A percentile compares a stretch with the other conserved stretches of the same genome.
These are phyloP conservation scores for Spatholobus suberectus DNA, from an alignment of 306 rosid species.

Conservation along the genomic window DNA sequence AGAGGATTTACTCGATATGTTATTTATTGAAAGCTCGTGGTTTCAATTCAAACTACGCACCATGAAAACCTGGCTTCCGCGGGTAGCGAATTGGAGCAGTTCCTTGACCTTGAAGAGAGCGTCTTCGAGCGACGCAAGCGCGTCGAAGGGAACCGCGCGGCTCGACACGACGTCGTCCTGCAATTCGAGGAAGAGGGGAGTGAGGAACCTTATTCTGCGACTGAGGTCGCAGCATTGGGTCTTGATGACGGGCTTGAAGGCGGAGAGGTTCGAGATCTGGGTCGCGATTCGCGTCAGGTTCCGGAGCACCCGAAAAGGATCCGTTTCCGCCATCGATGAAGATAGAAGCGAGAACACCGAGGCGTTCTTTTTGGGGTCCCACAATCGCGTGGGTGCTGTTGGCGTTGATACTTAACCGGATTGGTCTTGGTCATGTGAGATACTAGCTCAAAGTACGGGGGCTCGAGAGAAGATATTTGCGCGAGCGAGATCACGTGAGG, in stretches of 20 bases:
- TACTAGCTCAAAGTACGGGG: too few species aligned
- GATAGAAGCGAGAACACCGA: background rate
- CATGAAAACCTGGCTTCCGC: conserved; percentile 50
- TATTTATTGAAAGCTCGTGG: background rate
- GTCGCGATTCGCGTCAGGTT: conserved; percentile 16
- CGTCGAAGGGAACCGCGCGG: background rate
- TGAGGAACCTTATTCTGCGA: conserved; percentile 45
- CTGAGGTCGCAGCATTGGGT: conserved; percentile 45
- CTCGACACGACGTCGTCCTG: background rate
- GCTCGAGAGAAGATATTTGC: too few species aligned
- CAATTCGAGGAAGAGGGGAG: conserved; percentile 46
- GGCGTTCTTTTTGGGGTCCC: background rate
- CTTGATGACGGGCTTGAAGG: conserved; percentile 40
- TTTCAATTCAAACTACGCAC: background rate
- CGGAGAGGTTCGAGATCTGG: conserved; percentile 36
- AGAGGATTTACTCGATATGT: too few species aligned
- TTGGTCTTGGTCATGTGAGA: too few species aligned
- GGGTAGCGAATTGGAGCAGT: conserved; percentile 38
- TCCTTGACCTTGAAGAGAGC: conserved; percentile 35
- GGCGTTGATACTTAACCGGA: background rate
- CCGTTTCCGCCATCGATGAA: background rate
- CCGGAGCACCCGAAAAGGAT: background rate
- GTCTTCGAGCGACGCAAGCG: conserved; percentile 14
- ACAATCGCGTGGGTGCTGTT: background rate
- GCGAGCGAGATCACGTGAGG: too few species aligned